Conservation (phyloP, 495 filamentous ascomycete genomes). For the Penicillium riverlandense region DNA sequence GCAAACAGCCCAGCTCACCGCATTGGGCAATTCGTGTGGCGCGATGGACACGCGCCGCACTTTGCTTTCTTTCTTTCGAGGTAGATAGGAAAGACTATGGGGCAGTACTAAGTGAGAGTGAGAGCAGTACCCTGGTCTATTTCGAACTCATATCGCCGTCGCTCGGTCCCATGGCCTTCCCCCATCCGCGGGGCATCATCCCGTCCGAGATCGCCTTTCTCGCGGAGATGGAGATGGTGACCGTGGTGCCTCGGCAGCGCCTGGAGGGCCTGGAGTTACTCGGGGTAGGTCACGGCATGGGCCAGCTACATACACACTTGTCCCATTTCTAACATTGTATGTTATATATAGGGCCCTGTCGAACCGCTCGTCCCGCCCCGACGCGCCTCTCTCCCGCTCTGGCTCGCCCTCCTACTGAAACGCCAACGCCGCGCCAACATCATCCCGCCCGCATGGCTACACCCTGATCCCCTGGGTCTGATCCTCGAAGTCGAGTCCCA, state of each 20-base stretch:
- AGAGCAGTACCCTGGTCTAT: no score
- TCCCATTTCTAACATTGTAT: no score
- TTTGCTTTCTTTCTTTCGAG: no score
- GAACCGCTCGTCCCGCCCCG: constrained; percentile 72
- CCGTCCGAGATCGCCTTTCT: constrained; percentile 90
- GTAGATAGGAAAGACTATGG: neutral
- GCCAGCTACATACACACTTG: no score
- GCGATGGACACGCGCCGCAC: neutral
- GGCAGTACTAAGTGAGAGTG: neutral
- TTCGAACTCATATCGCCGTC: neutral
- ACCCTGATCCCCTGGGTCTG: constrained; percentile 57
- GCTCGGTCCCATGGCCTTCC: constrained; percentile 63
- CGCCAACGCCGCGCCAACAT: constrained; percentile 93
- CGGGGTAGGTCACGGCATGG: constrained; percentile 50
- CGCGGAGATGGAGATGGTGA: constrained; percentile 94
- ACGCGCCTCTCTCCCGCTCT: constrained; percentile 75
- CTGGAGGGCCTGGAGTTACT: constrained; percentile 80
- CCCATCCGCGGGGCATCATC: constrained; percentile 73
- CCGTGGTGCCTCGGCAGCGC: constrained; percentile 83
- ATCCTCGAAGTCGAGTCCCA: constrained; percentile 79
- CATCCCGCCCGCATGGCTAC: constrained; percentile 81
- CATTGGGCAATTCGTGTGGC: constrained; percentile 13
- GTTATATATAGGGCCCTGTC: constrained; percentile 58
- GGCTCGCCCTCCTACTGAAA: constrained; percentile 96
- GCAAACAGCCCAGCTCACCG: constrained; percentile 13